Evolutionary conservation across 257 asterid species (phyloP).

Genomic region (Haberlea rhodopensis): DNA sequence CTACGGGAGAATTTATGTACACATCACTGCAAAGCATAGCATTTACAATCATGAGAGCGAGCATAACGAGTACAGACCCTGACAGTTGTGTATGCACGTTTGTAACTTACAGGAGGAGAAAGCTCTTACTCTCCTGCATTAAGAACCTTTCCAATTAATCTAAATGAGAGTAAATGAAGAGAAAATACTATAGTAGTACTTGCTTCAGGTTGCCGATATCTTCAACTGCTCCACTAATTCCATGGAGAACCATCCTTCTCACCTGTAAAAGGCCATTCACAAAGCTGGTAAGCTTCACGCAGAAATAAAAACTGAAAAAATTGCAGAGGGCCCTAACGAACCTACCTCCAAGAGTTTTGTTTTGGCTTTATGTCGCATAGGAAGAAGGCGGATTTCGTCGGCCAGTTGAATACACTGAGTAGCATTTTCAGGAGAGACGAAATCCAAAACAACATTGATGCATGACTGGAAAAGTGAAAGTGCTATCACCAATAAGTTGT

Average conservation of each 20-base stretch:
- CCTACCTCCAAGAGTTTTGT: slow-evolving; percentile 69
- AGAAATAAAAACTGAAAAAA: slow-evolving; percentile 1
- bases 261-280: slow-evolving; percentile 51
- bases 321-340: not conserved
- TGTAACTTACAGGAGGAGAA: not conserved
- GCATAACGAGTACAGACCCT: too few species aligned
- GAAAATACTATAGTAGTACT: slow-evolving; percentile 33
- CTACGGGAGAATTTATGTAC: not conserved
- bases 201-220: slow-evolving; percentile 52
- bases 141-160: not conserved
- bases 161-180: not conserved
- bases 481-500: slow-evolving; percentile 18
- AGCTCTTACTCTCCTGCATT: not conserved
- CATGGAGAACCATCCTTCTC: slow-evolving; percentile 69
- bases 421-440: slow-evolving; percentile 92
- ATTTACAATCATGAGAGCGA: not conserved
- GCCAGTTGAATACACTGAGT: slow-evolving; percentile 63
- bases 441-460: slow-evolving; percentile 70
- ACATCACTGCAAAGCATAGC: not conserved
- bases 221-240: slow-evolving; percentile 64
- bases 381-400: slow-evolving; percentile 87
- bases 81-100: not conserved
- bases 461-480: slow-evolving; percentile 61
- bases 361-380: slow-evolving; percentile 71
- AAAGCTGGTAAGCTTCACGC: slow-evolving; percentile 5